These are phyloP conservation scores for Luvunga scandens DNA, from an alignment of 345 rosid species.

Conservation along the genomic window DNA sequence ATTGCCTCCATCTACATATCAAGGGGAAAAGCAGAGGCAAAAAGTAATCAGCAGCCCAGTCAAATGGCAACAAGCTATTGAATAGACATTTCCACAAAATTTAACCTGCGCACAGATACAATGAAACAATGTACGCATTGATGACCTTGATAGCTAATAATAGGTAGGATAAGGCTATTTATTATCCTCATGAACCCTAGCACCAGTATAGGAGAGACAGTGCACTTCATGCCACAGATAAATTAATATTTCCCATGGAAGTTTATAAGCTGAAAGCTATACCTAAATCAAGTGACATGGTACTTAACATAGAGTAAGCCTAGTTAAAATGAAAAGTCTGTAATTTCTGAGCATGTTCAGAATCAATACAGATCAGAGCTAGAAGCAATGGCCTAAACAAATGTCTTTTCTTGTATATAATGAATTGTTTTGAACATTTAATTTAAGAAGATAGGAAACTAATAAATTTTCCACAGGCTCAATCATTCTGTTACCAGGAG, in stretches of 20 bases:
- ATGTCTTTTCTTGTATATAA: background rate
- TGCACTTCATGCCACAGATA: background rate
- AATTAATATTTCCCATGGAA: background rate
- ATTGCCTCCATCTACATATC: slow-evolving; percentile 66
- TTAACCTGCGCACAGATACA: background rate
- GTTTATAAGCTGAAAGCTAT: background rate
- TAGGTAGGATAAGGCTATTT: background rate
- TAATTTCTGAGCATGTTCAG: background rate
- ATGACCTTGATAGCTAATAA: background rate
- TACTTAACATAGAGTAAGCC: background rate
- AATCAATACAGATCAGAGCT: background rate
- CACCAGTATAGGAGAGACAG: background rate
- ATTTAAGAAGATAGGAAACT: background rate
- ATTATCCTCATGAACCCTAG: background rate
- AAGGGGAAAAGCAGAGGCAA: background rate
- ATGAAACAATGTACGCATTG: background rate
- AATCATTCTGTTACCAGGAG: background rate
- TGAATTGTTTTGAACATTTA: background rate
- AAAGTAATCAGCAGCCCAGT: slow-evolving; percentile 7
- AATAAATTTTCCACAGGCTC: background rate
- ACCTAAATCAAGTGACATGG: background rate
- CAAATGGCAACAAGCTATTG: background rate
- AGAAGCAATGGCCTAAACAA: background rate
- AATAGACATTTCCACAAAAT: background rate
- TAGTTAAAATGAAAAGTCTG: background rate